Percentiles rank a stretch among this genome's conserved stretches.
Evolutionary conservation across 495 filamentous ascomycete species (phyloP).

Genomic region (Daldinia grandis): DNA sequence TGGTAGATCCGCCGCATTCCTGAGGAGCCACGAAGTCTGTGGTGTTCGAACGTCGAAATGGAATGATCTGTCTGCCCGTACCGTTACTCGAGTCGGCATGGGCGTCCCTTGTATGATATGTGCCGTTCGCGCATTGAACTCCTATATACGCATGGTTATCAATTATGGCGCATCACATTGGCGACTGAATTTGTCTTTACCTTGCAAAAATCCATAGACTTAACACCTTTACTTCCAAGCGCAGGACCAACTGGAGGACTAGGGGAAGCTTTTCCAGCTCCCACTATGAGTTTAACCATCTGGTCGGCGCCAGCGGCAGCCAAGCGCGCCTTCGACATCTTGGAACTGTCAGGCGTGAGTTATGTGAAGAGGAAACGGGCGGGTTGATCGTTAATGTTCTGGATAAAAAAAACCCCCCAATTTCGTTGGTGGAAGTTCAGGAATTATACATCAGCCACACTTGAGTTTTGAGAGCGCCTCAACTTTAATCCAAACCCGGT

Average conservation of each 20-base stretch:
- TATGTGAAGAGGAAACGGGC: background rate
- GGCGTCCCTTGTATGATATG: slow-evolving; percentile 86
- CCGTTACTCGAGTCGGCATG: slow-evolving; percentile 87
- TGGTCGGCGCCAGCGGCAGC: slow-evolving; percentile 69
- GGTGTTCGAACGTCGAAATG: slow-evolving; percentile 93
- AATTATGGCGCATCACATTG: background rate
- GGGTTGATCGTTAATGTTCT: slow-evolving; percentile 9
- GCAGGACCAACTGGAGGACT: slow-evolving; percentile 98
- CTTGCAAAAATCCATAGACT: slow-evolving; percentile 99
- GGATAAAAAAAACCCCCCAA: background rate
- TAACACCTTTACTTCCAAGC: slow-evolving; percentile 96
- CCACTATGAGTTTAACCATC: slow-evolving; percentile 97
- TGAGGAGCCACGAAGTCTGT: slow-evolving; percentile 84
- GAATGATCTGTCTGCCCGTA: slow-evolving; percentile 93
- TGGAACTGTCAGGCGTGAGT: slow-evolving; percentile 40
- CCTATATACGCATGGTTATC: slow-evolving; percentile 59
- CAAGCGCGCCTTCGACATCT: slow-evolving; percentile 80
- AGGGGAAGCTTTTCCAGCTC: slow-evolving; percentile 93
- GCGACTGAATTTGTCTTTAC: slow-evolving; percentile 55
- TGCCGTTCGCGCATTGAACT: slow-evolving; percentile 95
- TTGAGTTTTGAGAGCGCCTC: slow-evolving; percentile 5
- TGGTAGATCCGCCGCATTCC: slow-evolving; percentile 80
- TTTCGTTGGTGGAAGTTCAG: background rate
- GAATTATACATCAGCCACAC: slow-evolving; percentile 22
- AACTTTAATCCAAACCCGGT: background rate